Base-by-base conservation (phyloP, 257 asterid genomes). In the Solanum ossicruentum region DNA sequence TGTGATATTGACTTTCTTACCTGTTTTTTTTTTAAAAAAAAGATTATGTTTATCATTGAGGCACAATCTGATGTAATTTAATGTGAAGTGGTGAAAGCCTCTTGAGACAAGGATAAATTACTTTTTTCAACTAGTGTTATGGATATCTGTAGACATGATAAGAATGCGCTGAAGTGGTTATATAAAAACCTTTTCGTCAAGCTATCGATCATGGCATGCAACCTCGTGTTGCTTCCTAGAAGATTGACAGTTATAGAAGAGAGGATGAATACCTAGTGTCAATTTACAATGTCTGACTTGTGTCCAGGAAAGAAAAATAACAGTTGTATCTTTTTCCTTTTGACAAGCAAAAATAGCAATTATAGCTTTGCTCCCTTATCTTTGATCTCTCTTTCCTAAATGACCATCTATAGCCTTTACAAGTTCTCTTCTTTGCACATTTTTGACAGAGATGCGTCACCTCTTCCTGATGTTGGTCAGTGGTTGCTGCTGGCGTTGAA, bases 381-480 rank as follows among this genome's bases (percentile, higher is more conserved):
- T 15, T 77, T 77, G 16, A 15, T 49, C 55, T 77, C 45, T 26
- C 26, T 26, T 77, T 52, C 47, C 57, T 51, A 49, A 77, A 77
- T 77, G 63, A 51, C 82, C 26, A 77, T 77, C 45, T 51, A 51
- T 77, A 23, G 82, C 43, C 63, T 23, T 51, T 51, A 77, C 63
- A 51, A 77, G 16, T 51, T 77, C 26, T 77, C 57, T 55, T 75
- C 60, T 26, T 26, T 71, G 56, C 56, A 43, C 43, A 2, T 71
- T 71, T 85, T 87, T 86, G 85, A 81, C 95, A 97, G 99, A 45
- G 90, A 72, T 36, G 88, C 94, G 47, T 92, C 94, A 9, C 98
- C 99, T 86, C 98, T 97, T 86, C 99, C 99, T 56, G 99, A 97
- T 89, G 92, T 90, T 57, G 98, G 99, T 86, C 99, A 97, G 89